Conservation (phyloP, 2,329 filamentous ascomycete species). For the Colletotrichum coccodes region DNA sequence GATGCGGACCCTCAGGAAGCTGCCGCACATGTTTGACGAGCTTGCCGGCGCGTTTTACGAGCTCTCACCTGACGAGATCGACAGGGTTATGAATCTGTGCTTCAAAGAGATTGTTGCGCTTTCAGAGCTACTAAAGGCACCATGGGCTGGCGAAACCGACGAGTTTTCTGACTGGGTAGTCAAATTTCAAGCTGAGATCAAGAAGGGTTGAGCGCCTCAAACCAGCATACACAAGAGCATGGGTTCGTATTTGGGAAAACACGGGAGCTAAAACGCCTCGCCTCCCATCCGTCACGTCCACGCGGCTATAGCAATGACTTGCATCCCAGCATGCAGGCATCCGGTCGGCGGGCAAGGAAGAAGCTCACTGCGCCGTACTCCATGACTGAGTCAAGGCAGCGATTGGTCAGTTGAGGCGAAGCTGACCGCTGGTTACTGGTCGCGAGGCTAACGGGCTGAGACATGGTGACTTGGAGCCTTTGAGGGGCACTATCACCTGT, state of each 20-base stretch:
- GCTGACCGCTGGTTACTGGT: constrained; percentile 1
- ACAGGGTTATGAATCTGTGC: constrained; percentile 66
- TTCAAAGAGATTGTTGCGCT: constrained; percentile 68
- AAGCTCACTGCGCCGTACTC: neutral
- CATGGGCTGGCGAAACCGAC: constrained; percentile 75
- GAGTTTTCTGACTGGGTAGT: constrained; percentile 83
- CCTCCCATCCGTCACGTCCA: neutral
- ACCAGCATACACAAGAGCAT: neutral
- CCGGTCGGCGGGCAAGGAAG: neutral
- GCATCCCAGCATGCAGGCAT: neutral
- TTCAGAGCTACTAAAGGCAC: constrained; percentile 63
- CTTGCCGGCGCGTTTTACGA: constrained; percentile 80
- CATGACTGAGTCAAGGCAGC: neutral
- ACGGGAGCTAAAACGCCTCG: constrained; percentile 7
- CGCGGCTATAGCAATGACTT: neutral
- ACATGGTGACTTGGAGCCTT: constrained; percentile 19
- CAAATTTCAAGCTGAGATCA: constrained; percentile 64
- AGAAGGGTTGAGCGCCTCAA: constrained; percentile 45
- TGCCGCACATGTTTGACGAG: constrained; percentile 77
- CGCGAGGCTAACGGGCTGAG: constrained; percentile 14
- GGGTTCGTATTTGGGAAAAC: constrained; percentile 1
- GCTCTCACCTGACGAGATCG: constrained; percentile 68
- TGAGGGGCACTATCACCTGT: constrained; percentile 19
- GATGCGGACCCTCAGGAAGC: constrained; percentile 62
- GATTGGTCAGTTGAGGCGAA: constrained; percentile 26